Evolutionary conservation across 2,329 filamentous ascomycete species (phyloP), one percentile per base, ranked within the genome.

Genomic region (Penicillium psychrosexuale): DNA sequence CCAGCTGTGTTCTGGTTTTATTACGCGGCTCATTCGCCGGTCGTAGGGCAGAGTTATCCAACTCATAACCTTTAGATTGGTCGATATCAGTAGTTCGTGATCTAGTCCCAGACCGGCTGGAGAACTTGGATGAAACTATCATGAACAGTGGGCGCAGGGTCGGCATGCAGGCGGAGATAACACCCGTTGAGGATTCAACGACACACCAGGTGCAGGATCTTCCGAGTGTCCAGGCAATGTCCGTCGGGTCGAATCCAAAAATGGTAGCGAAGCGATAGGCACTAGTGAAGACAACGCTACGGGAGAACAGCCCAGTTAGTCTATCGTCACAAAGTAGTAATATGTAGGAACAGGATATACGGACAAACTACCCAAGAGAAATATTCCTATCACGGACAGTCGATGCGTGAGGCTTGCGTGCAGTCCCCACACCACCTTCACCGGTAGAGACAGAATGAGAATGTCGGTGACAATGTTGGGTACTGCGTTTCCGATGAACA

Each of bases 401-500:
- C 61, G 63, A 36, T 68, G 62, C 9, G 49, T 47, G 2, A 55
- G 30, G 7, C 53, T 60, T 17, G 65, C 57, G 12, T 68, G 58
- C 3, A 71, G 45, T 1, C 52, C 42, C 68, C 66, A 71, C 13
- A 69, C 56, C 39, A 61, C 54, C 5, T 55, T 60, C 3, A 66
- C 63, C 1, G 68, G 68, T 6, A 71, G 48, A 8, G 57, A 40
- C 15, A 71, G 34, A 28, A 70, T 66, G 9, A 55, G 49, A 8
- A 69, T 47, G 45, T 70, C 64, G 2, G 58, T 66, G 7, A 63
- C n/a, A 12, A 69, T 57, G 37, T 69, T 69, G 27, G 78, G 75
- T 0, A 75, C 70, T 1, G 76, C 78, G 52, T 81, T 82, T 42
- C 76, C 74, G 31, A 81, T 77, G 72, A 81, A 83, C 0, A 77